Evolutionary conservation across 2,329 filamentous ascomycete genomes (phyloP).

Genomic region (Diaporthe vexans): DNA sequence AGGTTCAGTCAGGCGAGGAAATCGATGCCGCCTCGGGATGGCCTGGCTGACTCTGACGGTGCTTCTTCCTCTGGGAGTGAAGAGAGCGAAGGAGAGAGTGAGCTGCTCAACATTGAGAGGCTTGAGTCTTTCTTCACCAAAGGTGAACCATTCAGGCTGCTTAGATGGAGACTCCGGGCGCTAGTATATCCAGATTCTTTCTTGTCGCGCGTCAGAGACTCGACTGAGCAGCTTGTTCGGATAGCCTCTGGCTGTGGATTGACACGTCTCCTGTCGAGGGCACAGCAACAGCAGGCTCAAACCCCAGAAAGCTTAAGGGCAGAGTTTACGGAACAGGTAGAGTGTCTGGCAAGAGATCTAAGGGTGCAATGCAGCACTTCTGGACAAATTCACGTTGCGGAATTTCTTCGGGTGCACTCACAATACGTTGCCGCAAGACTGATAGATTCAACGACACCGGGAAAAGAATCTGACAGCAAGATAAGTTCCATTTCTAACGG

Average conservation of each 20-base stretch:
- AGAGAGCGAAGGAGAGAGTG: neutral
- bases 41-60: neutral
- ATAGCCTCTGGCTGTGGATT: neutral
- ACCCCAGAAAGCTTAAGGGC: neutral
- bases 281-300: neutral
- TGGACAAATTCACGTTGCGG: neutral
- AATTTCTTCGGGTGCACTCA: neutral
- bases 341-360: neutral
- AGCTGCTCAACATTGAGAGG: neutral
- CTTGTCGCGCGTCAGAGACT: neutral
- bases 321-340: neutral
- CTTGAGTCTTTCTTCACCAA: neutral
- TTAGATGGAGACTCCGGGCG: neutral
- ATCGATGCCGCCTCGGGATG: neutral
- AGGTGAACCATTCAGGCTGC: neutral
- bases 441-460: neutral
- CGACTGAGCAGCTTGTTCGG: neutral
- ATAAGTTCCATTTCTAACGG: neutral
- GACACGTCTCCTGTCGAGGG: neutral
- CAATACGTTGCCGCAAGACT: neutral
- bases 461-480: neutral
- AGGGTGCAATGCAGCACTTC: neutral
- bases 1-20: neutral
- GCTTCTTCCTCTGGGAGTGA: neutral
- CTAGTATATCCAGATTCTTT: constrained; percentile 11